These are phyloP conservation scores for Fusarium pseudograminearum DNA, from an alignment of 2,329 filamentous ascomycete genomes.

Conservation along the genomic window DNA sequence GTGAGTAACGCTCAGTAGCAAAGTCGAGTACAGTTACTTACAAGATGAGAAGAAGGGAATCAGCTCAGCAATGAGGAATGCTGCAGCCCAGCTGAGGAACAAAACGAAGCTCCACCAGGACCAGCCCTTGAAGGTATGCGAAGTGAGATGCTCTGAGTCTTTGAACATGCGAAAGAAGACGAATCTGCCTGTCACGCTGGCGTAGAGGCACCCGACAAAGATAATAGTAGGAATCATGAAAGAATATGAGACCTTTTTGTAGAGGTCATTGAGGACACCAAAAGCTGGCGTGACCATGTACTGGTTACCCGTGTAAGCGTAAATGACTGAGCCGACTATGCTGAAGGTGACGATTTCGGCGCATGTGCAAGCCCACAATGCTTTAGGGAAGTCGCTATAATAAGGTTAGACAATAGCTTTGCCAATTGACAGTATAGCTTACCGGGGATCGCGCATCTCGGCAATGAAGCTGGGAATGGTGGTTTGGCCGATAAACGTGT, in stretches of 20 bases:
- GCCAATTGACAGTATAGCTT: slow-evolving; percentile 17
- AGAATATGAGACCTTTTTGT: slow-evolving; percentile 88
- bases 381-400: slow-evolving; percentile 85
- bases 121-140: slow-evolving; percentile 87
- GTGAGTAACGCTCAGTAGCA: background rate
- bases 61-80: slow-evolving; percentile 90
- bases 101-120: slow-evolving; percentile 79
- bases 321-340: slow-evolving; percentile 82
- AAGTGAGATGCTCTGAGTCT: slow-evolving; percentile 79
- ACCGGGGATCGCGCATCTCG: slow-evolving; percentile 80
- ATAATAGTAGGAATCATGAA: slow-evolving; percentile 97
- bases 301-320: slow-evolving; percentile 86
- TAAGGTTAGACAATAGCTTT: background rate
- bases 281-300: slow-evolving; percentile 92
- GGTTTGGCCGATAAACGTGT: slow-evolving; percentile 95
- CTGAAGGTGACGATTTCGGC: slow-evolving; percentile 88
- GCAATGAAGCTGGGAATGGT: slow-evolving; percentile 94
- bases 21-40: slow-evolving; percentile 49
- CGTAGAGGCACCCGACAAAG: slow-evolving; percentile 90
- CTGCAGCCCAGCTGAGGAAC: slow-evolving; percentile 75
- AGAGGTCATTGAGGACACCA: slow-evolving; percentile 80
- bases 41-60: slow-evolving; percentile 91
- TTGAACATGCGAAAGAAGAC: slow-evolving; percentile 90
- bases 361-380: slow-evolving; percentile 89
- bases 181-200: slow-evolving; percentile 88